phyloP scores from a whole-genome alignment of 2,329 filamentous ascomycete genomes.

The Verticillium zaregamsianum region DNA sequence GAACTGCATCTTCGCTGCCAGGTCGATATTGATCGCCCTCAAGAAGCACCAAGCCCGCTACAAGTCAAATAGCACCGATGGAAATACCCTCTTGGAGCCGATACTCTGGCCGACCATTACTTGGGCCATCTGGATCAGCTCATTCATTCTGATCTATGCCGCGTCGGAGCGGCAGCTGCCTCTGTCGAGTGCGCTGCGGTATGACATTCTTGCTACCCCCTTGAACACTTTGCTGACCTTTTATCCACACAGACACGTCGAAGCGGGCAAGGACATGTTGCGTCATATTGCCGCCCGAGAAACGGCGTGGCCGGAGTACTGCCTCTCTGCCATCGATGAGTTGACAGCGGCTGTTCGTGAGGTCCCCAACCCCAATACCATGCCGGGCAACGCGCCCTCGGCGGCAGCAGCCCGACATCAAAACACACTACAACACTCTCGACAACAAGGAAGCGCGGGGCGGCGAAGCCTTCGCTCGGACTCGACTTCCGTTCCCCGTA shows the following conservation, averaged over 20 bases:
- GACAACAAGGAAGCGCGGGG: not conserved
- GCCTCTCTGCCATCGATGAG: slow-evolving; percentile 25
- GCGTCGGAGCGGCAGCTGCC: slow-evolving; percentile 40
- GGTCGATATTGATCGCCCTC: slow-evolving; percentile 38
- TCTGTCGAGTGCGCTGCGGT: slow-evolving; percentile 32
- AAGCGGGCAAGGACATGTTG: slow-evolving; percentile 22
- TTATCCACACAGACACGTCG: slow-evolving; percentile 17
- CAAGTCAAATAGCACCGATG: slow-evolving; percentile 5
- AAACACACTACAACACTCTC: not conserved
- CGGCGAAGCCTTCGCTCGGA: not conserved
- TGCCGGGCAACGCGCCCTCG: not conserved
- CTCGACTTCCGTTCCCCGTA: not conserved
- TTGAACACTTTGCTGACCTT: not conserved
- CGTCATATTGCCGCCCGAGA: slow-evolving; percentile 21
- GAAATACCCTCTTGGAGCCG: slow-evolving; percentile 16
- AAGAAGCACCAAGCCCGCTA: slow-evolving; percentile 20
- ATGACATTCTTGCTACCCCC: slow-evolving; percentile 8
- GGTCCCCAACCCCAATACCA: slow-evolving; percentile 6
- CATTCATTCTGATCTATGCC: slow-evolving; percentile 46
- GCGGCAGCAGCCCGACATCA: not conserved
- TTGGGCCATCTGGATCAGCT: slow-evolving; percentile 50
- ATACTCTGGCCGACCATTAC: slow-evolving; percentile 48
- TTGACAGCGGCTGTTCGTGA: slow-evolving; percentile 23
- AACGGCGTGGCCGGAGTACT: slow-evolving; percentile 29
- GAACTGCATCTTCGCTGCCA: slow-evolving; percentile 45